Evolutionary conservation across 495 filamentous ascomycete species (phyloP), one percentile per base, ranked within the genome.

Genomic region (Mytilinidion resinicola): DNA sequence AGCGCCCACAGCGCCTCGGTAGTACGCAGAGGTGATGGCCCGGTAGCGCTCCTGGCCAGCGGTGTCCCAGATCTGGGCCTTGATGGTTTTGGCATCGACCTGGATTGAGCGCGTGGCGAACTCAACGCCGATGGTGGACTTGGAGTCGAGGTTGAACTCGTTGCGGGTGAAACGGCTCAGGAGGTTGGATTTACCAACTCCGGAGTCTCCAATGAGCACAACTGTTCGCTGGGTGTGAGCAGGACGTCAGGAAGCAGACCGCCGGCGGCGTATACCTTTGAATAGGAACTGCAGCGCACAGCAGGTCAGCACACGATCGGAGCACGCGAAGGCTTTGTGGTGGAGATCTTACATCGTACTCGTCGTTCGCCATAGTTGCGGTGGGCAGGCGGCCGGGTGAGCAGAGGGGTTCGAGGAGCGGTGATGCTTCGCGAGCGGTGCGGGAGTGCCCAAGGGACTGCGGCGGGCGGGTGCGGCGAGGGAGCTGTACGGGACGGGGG

Each of bases 61-160:
- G 55, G 95, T 99, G 79, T 99, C 95, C 95, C 95, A 99, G 71
- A 99, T 99, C 80, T 99, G 93, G 67, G 93, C 93, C 81, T 99
- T 99, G 86, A 99, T 99, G 65, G 93, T 99, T 82, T 99, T 99
- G 67, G 87, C 85, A 77, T 99, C 95, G 69, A 99, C 95, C 76
- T 97, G 93, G 76, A 99, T 97, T 61, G 90, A 96, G 54, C 93
- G 87, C 59, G 93, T 99, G 63, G 93, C 93, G 73, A 99, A 99
- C 78, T 99, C 93, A 67, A 99, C 93, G 69, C 93, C 93, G 79
- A 99, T 99, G 62, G 93, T 99, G 55, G 95, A 97, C 85, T 99
- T 99, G 73, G 92, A 96, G 76, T 99, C 93, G 59, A 97, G 82
- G 78, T 96, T 97, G 85, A 99, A 99, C 76, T 99, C 95, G 74